A percentile compares a stretch with the other conserved stretches of the same genome.
Conservation (phyloP, 139 green algal genomes). For the Micractinium sp. region DNA sequence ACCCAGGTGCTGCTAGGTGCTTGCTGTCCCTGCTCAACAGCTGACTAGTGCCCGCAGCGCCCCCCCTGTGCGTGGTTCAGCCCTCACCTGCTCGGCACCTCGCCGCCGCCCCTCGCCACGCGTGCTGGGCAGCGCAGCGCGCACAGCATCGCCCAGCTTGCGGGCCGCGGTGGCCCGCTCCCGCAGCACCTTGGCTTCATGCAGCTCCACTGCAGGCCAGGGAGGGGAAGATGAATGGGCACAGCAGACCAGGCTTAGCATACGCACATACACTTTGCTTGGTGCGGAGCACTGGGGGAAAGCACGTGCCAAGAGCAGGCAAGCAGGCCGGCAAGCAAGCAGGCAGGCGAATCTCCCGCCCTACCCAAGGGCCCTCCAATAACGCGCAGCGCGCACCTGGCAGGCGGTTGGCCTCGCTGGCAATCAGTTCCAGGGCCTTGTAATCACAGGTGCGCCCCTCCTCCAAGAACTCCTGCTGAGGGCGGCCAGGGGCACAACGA, state of each 20-base stretch:
- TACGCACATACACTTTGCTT: no score
- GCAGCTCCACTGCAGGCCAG: slow-evolving; percentile 44
- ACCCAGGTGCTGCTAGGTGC: background rate
- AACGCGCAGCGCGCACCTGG: no score
- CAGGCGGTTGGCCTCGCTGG: slow-evolving; percentile 40
- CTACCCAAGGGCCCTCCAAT: no score
- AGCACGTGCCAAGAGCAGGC: background rate
- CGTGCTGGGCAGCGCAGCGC: slow-evolving; percentile 35
- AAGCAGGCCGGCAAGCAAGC: background rate
- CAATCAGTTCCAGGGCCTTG: slow-evolving; percentile 48
- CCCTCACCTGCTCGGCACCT: slow-evolving; percentile 7
- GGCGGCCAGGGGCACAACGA: no score
- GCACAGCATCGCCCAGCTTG: slow-evolving; percentile 52
- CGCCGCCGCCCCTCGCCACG: slow-evolving; percentile 14
- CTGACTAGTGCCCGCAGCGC: no score
- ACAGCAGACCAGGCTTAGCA: background rate
- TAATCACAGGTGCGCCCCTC: slow-evolving; percentile 31
- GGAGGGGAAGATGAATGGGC: background rate
- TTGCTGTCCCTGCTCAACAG: background rate
- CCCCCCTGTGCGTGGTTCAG: no score
- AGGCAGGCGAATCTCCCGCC: no score
- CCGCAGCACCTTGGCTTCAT: slow-evolving; percentile 51
- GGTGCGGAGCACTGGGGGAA: no score
- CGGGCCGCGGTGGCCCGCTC: slow-evolving; percentile 41
- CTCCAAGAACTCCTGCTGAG: background rate